A percentile compares a stretch with the other conserved stretches of the same genome.
These are phyloP conservation scores for Chlamydomonas reinhardtii DNA, from an alignment of 163 green algal species.

Conservation along the genomic window DNA sequence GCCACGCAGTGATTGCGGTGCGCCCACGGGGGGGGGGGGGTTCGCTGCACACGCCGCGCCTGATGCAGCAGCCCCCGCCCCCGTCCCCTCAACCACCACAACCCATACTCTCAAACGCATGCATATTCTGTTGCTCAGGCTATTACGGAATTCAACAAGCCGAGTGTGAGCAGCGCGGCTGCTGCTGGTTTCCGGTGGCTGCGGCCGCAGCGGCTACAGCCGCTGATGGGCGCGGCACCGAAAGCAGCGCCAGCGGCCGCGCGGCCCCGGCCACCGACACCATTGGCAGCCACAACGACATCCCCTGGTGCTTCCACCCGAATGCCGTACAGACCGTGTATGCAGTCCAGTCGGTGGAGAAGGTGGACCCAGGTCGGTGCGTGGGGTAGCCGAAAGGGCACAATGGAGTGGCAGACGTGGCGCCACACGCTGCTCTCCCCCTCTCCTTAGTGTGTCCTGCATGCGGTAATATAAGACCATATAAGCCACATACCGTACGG, in stretches of 20 bases:
- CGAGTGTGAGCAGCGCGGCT: conserved; percentile 27
- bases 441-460: too few relatives aligned
- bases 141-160: conserved; percentile 40
- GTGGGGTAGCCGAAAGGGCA: too few relatives aligned
- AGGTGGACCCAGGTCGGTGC: not conserved
- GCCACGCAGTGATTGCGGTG: conserved; percentile 12
- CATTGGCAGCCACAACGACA: not conserved
- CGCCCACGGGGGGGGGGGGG: too few relatives aligned
- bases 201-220: not conserved
- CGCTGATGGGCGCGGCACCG: not conserved
- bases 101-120: not conserved
- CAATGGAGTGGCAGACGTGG: too few relatives aligned
- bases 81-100: too few relatives aligned
- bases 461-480: too few relatives aligned
- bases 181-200: conserved; percentile 11
- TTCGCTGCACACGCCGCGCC: too few relatives aligned
- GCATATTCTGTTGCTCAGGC: not conserved
- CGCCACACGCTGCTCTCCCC: too few relatives aligned
- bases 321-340: conserved; percentile 36
- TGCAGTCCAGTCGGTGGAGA: not conserved
- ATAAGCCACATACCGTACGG: too few relatives aligned
- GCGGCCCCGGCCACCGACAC: too few relatives aligned
- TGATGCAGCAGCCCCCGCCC: too few relatives aligned
- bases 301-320: conserved; percentile 47
- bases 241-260: not conserved